A percentile compares a stretch with the other conserved stretches of the same genome.
These are phyloP conservation scores for Fusarium oxysporum DNA, from an alignment of 2,329 filamentous ascomycete species.

Conservation along the genomic window DNA sequence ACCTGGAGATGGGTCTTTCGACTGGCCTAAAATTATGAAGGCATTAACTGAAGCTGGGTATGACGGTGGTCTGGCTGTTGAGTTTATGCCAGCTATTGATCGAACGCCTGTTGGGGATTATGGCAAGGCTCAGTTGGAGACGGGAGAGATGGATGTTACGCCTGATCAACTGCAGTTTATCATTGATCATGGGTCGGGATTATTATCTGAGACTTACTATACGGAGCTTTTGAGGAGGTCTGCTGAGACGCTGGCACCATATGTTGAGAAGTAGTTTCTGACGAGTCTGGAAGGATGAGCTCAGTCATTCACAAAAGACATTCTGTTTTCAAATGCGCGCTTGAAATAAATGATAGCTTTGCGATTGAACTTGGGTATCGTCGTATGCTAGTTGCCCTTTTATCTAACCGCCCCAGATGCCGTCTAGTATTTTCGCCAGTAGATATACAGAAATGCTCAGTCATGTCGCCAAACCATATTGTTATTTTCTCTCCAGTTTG, in stretches of 20 bases:
- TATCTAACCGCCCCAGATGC: not conserved
- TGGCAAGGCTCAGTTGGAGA: conserved; percentile 27
- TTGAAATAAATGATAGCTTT: not conserved
- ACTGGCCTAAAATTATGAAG: conserved; percentile 30
- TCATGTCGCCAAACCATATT: not conserved
- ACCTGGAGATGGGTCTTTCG: conserved; percentile 27
- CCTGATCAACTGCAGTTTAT: conserved; percentile 35
- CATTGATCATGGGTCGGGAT: conserved; percentile 31
- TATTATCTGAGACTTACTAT: conserved; percentile 30
- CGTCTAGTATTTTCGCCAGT: not conserved
- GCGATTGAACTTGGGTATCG: not conserved
- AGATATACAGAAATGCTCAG: not conserved
- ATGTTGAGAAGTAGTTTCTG: not conserved
- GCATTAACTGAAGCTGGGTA: conserved; percentile 18
- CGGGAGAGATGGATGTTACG: not conserved
- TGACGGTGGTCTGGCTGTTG: conserved; percentile 24
- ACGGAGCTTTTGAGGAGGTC: conserved; percentile 16
- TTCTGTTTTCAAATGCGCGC: accelerated
- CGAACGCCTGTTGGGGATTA: conserved; percentile 23
- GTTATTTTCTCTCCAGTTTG: not conserved
- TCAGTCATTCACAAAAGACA: not conserved
- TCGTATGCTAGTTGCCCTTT: not conserved
- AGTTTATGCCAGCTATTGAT: conserved; percentile 39
- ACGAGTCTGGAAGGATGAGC: not conserved
- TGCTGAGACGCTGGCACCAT: conserved; percentile 15